phyloP scores from a whole-genome alignment of 306 rosid genomes.

The Neltuma alba region DNA sequence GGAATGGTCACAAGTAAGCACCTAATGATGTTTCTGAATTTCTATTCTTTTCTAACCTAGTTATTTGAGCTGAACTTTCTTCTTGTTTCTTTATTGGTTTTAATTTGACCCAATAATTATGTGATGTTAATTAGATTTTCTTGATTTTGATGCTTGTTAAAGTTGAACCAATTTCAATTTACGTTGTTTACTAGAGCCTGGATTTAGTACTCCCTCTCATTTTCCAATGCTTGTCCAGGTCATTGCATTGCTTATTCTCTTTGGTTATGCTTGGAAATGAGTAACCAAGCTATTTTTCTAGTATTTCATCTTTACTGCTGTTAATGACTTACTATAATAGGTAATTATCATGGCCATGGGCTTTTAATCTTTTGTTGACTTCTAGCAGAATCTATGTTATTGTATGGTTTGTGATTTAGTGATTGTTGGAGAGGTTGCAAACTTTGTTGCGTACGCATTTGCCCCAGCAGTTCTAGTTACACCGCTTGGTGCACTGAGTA shows the following conservation, averaged over 20 bases:
- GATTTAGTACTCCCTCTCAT: conserved; percentile 31
- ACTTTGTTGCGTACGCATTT: conserved; percentile 86
- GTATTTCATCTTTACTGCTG: background rate
- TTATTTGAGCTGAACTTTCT: conserved; percentile 9
- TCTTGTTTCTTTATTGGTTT: conserved; percentile 17
- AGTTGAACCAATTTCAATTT: conserved; percentile 22
- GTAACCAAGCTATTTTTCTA: background rate
- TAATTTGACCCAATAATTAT: conserved; percentile 28
- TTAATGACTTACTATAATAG: conserved; percentile 16
- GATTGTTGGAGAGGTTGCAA: conserved; percentile 88
- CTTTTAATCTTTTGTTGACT: conserved; percentile 42
- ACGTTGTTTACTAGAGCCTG: conserved; percentile 15
- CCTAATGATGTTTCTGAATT: conserved; percentile 8
- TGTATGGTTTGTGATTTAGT: conserved; percentile 61
- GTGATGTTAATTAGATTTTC: conserved; percentile 10
- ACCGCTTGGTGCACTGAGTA: conserved; percentile 93
- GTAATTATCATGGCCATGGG: conserved; percentile 13
- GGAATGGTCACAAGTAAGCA: conserved; percentile 80
- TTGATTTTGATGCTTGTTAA: conserved; percentile 12
- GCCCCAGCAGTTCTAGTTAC: conserved; percentile 93
- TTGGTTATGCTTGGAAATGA: background rate
- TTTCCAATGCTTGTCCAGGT: background rate
- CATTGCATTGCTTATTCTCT: conserved; percentile 2
- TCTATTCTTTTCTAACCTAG: background rate
- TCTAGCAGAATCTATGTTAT: conserved; percentile 48